A percentile compares a stretch with the other conserved stretches of the same genome.
Evolutionary conservation across 73 alveolate genomes (phyloP).

Genomic region (Uronychia binucleata): DNA sequence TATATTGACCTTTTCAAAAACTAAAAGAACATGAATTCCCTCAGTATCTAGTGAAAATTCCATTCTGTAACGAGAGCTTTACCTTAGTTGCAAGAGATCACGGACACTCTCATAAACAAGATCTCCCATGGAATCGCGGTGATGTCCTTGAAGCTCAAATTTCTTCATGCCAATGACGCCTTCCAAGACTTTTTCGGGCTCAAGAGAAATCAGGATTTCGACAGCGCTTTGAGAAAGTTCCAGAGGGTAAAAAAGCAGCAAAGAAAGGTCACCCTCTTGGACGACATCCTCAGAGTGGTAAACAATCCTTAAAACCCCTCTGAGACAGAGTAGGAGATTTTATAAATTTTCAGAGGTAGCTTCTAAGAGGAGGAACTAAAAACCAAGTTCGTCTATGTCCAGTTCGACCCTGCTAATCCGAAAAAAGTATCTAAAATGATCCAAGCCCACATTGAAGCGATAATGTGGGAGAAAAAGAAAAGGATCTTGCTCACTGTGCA

Average conservation of each 20-base stretch:
- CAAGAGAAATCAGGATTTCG: background rate
- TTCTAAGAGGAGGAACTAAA: background rate
- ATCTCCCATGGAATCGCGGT: background rate
- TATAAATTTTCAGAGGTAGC: background rate
- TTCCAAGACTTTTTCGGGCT: background rate
- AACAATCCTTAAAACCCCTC: too few relatives aligned
- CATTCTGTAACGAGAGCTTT: background rate
- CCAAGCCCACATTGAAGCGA: background rate
- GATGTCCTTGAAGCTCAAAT: background rate
- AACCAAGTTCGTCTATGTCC: background rate
- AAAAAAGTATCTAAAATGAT: background rate
- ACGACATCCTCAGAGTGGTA: too few relatives aligned
- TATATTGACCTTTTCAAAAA: too few relatives aligned
- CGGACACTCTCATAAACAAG: background rate
- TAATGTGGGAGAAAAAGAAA: background rate
- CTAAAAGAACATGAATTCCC: too few relatives aligned
- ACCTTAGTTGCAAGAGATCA: background rate
- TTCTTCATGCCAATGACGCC: background rate
- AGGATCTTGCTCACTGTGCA: background rate
- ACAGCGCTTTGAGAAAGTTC: background rate
- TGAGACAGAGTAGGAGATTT: too few relatives aligned
- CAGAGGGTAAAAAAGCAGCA: background rate
- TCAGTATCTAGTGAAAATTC: background rate
- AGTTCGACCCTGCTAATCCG: background rate
- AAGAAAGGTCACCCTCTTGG: too few relatives aligned